Base-by-base conservation (phyloP, 73 alveolate species). In the Paramecium biaurelia region DNA sequence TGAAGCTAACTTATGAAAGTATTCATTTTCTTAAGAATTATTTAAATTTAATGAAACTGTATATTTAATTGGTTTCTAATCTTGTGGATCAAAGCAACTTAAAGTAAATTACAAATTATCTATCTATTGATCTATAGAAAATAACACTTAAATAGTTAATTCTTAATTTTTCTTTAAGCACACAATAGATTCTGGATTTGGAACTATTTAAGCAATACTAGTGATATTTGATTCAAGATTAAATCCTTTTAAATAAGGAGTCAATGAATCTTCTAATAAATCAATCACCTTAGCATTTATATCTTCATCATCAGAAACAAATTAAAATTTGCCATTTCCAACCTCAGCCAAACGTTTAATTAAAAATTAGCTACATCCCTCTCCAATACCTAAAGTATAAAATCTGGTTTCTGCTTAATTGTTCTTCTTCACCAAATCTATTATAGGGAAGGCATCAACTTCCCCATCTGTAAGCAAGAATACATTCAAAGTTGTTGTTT, bases 381-480 rank as follows among this genome's bases (percentile, higher is more conserved):
- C n/a, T 9, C 98, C 97, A 21, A 93, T 94, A 2, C 97, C 97
- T 28, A 93, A 56, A 35, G 94, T 23, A 32, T 95, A 94, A 1
- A 92, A 45, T 35, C 95, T 94, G 42, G 93, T 21, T 57, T 35
- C 74, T 21, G 93, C 49, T 7, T 92, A 93, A 86, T 93, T 74
- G 8, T 85, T 89, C 93, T 76, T 23, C 21, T 96, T 96, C 26
- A 94, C 85, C 56, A 95, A 42, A 9, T 97, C 88, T 15, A 98
- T 95, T 34, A 84, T 87, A 41, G 96, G 96, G 28, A 95, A 86
- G 21, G 97, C 88, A 30, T 86, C 68, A 3, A 97, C 99, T 84
- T 92, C 97, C 5, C 99, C 99, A 94, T 98, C 99, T 30, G 99
- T 98, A 47, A 98, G 92, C 37, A 98, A 92, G 92, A 95, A 98